Percentiles rank a stretch among this genome's conserved stretches.
Conservation (phyloP, 768 basidiomycete genomes). For the Mycena albidolilacea region DNA sequence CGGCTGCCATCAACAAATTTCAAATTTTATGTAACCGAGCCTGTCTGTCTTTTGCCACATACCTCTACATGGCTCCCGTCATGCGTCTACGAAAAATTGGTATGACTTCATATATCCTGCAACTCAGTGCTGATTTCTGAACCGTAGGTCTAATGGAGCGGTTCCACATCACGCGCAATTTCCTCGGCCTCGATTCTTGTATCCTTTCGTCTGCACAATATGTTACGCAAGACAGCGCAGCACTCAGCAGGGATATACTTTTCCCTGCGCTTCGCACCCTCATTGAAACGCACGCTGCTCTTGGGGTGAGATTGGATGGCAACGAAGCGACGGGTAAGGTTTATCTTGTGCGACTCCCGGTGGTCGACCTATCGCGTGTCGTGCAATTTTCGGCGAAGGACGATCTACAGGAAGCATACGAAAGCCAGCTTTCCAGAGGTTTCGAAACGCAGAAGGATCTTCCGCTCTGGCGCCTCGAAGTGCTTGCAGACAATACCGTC, state of each 20-base stretch:
- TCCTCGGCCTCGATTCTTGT: conserved; percentile 41
- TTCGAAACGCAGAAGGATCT: conserved; percentile 28
- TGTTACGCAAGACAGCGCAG: not conserved
- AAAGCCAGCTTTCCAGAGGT: conserved; percentile 21
- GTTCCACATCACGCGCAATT: conserved; percentile 41
- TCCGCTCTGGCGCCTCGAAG: conserved; percentile 50
- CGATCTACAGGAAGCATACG: conserved; percentile 13
- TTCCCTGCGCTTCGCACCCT: conserved; percentile 23
- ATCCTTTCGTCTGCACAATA: conserved; percentile 45
- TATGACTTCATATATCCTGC: not conserved
- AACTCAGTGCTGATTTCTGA: not conserved
- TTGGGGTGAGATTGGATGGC: conserved; percentile 21
- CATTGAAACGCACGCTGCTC: conserved; percentile 23
- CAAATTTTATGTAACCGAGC: no score
- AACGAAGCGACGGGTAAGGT: conserved; percentile 14
- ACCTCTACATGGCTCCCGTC: not conserved
- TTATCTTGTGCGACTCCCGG: conserved; percentile 7
- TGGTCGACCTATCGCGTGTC: conserved; percentile 24
- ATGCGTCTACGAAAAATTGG: not conserved
- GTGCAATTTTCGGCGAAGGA: conserved; percentile 21
- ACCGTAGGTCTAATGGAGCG: conserved; percentile 44
- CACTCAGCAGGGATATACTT: conserved; percentile 33
- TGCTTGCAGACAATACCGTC: conserved; percentile 45
- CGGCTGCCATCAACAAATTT: no score
- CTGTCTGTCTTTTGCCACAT: no score